phyloP scores from a whole-genome alignment of 2,329 filamentous ascomycete genomes.

The Paecilomyces dactylethromorphus region DNA sequence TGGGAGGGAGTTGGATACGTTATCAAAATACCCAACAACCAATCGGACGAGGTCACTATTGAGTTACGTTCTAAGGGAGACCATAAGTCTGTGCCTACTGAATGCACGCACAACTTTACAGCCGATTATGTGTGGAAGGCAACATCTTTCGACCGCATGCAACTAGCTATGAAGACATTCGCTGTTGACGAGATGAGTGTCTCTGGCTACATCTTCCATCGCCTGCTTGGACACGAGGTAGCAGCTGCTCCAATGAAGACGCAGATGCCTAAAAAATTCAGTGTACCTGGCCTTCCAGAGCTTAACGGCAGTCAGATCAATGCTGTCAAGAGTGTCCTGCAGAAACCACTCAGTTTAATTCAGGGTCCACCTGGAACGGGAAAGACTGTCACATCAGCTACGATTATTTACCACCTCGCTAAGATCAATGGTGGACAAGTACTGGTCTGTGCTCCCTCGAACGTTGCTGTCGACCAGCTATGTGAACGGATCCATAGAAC shows the following conservation, averaged over 20 bases:
- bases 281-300: constrained; percentile 86
- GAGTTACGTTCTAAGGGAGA: constrained; percentile 91
- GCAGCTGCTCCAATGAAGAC: constrained; percentile 93
- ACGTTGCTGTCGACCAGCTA: constrained; percentile 96
- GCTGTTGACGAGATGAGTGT: constrained; percentile 97
- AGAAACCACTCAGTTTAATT: constrained; percentile 89
- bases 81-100: constrained; percentile 91
- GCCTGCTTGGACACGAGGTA: constrained; percentile 89
- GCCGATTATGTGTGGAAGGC: constrained; percentile 99
- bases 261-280: constrained; percentile 92
- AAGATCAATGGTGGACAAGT: constrained; percentile 95
- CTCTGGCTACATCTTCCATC: constrained; percentile 97
- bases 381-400: constrained; percentile 97
- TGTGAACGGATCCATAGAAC: constrained; percentile 95
- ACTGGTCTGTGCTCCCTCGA: constrained; percentile 92
- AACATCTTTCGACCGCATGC: constrained; percentile 98
- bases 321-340: constrained; percentile 89
- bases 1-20: constrained; percentile 99
- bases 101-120: constrained; percentile 96
- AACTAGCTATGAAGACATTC: constrained; percentile 98
- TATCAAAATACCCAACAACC: constrained; percentile 98
- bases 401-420: constrained; percentile 94
- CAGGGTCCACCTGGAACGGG: constrained; percentile 95
- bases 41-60: constrained; percentile 93
- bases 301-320: constrained; percentile 93